Evolutionary conservation across 805 yeast genomes (phyloP).

Genomic region (Isabelozyma rhagii): DNA sequence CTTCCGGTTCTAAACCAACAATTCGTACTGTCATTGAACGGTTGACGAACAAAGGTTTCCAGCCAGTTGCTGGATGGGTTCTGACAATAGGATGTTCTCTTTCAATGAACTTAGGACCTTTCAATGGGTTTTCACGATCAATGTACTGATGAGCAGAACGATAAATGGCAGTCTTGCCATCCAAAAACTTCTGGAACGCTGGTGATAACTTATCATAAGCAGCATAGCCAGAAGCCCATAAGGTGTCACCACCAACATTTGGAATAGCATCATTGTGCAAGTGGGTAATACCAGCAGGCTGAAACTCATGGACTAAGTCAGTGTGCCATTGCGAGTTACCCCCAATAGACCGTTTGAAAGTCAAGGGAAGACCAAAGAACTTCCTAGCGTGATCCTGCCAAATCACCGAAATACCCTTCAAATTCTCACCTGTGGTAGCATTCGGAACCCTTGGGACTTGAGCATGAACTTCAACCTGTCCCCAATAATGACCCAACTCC

Average conservation of each 20-base stretch:
- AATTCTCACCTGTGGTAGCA: constrained; percentile 8
- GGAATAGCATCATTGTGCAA: constrained; percentile 41
- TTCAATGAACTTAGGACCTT: constrained; percentile 46
- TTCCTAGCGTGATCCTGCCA: constrained; percentile 37
- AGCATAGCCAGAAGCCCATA: constrained; percentile 58
- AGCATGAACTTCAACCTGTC: constrained; percentile 28
- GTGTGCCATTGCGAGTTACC: constrained; percentile 34
- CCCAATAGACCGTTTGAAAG: constrained; percentile 22
- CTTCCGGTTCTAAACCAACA: constrained; percentile 50
- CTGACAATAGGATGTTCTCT: constrained; percentile 61
- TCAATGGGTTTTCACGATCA: constrained; percentile 44
- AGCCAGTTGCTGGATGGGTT: constrained; percentile 64
- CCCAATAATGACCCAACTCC: constrained; percentile 25
- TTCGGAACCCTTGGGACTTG: constrained; percentile 23
- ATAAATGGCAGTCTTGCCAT: constrained; percentile 48
- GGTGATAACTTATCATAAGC: constrained; percentile 56
- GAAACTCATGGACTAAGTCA: constrained; percentile 33
- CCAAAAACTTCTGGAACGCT: constrained; percentile 47
- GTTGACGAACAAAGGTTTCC: constrained; percentile 57
- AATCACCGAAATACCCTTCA: constrained; percentile 35
- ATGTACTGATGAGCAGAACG: constrained; percentile 40
- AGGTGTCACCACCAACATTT: constrained; percentile 52
- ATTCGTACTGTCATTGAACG: constrained; percentile 49
- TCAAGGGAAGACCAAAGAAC: constrained; percentile 22
- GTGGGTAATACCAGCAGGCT: constrained; percentile 38